Evolutionary conservation across 176 grass and related monocot species (phyloP).

Genomic region (Tillandsia leiboldiana): DNA sequence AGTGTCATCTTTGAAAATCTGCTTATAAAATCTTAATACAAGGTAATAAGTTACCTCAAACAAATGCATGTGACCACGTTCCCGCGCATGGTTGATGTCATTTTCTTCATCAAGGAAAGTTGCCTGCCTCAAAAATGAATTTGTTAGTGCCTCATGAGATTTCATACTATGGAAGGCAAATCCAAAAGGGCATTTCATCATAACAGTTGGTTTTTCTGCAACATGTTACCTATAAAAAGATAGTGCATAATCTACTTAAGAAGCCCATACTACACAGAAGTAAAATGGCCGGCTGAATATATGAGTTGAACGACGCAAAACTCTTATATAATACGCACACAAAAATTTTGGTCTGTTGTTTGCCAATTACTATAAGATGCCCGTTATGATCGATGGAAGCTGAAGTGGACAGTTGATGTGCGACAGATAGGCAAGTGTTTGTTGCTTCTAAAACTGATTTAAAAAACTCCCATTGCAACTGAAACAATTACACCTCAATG

Average conservation of each 20-base stretch:
- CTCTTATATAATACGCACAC: too few species aligned
- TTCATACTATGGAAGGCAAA: neutral
- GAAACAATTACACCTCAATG: neutral
- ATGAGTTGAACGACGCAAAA: too few species aligned
- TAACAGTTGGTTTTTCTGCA: neutral
- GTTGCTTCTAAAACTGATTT: too few species aligned
- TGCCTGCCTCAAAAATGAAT: slow-evolving; percentile 43
- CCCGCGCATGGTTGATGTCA: slow-evolving; percentile 64
- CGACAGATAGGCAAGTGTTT: too few species aligned
- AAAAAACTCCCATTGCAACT: neutral
- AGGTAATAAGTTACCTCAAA: slow-evolving; percentile 48
- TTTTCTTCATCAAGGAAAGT: slow-evolving; percentile 81
- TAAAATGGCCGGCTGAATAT: too few species aligned
- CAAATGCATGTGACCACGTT: slow-evolving; percentile 89
- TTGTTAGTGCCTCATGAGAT: too few species aligned
- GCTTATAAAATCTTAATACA: slow-evolving; percentile 4
- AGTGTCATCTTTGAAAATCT: neutral
- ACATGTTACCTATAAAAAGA: neutral
- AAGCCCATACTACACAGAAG: too few species aligned
- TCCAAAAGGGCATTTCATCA: neutral
- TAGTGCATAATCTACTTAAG: neutral
- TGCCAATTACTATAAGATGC: too few species aligned
- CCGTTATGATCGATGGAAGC: too few species aligned
- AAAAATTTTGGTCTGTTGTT: too few species aligned
- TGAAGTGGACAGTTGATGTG: too few species aligned